Conservation (phyloP, 768 basidiomycete genomes). For the Boletus pseudo-olivaceus region DNA sequence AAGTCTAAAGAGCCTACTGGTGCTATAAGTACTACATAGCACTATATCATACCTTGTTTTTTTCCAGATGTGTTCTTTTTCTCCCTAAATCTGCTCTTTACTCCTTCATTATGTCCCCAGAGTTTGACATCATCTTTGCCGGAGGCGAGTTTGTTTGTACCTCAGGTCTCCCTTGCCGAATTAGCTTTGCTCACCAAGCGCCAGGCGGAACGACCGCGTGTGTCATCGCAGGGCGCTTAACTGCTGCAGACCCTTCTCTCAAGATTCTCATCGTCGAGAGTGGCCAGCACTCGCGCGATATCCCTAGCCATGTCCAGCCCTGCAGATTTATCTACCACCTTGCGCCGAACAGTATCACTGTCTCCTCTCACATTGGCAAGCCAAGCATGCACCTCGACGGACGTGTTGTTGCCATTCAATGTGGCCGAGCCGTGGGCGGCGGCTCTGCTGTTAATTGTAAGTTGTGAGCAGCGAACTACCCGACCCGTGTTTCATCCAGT, state of each 20-base stretch:
- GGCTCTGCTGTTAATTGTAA: constrained; percentile 61
- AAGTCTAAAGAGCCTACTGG: too few species aligned
- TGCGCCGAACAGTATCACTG: constrained; percentile 35
- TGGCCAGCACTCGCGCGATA: constrained; percentile 48
- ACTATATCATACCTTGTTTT: too few species aligned
- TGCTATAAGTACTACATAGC: too few species aligned
- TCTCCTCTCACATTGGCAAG: constrained; percentile 39
- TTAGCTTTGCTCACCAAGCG: too few species aligned
- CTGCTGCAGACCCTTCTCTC: constrained; percentile 48
- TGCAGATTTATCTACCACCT: constrained; percentile 47
- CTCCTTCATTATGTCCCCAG: too few species aligned
- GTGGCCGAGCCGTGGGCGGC: constrained; percentile 56
- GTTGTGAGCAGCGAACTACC: constrained; percentile 2
- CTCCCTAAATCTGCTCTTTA: too few species aligned
- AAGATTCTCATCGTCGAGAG: constrained; percentile 61
- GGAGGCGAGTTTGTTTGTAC: too few species aligned
- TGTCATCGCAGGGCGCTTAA: constrained; percentile 49
- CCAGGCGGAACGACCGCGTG: constrained; percentile 53
- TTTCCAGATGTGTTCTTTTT: too few species aligned
- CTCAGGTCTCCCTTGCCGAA: too few species aligned
- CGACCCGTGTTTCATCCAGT: not conserved
- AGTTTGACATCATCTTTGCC: too few species aligned
- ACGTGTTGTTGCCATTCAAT: constrained; percentile 41
- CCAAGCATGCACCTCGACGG: constrained; percentile 43
- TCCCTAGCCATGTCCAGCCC: constrained; percentile 50